Conservation (phyloP, 352 stramenopile genomes). For the Elongisporangium anandrum region DNA sequence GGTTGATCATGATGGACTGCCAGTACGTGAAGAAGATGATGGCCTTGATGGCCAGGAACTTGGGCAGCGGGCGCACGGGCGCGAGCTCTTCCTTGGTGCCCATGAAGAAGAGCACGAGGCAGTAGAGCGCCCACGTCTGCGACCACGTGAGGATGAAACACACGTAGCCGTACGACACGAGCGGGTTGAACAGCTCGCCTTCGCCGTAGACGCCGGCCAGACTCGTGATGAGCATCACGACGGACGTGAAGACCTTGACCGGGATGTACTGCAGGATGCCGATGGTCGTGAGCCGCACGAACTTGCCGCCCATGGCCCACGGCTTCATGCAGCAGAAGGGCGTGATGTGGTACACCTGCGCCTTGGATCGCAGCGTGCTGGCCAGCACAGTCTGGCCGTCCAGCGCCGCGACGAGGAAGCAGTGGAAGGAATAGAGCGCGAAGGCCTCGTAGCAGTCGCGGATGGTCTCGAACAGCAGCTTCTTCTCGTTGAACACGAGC, state of each 20-base stretch:
- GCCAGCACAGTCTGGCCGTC: slow-evolving; percentile 79
- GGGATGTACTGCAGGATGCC: slow-evolving; percentile 93
- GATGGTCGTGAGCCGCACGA: slow-evolving; percentile 89
- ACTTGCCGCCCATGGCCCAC: slow-evolving; percentile 92
- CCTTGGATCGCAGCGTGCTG: slow-evolving; percentile 82
- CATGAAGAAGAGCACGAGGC: slow-evolving; percentile 92
- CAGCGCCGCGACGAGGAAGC: slow-evolving; percentile 90
- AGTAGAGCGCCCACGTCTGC: slow-evolving; percentile 93
- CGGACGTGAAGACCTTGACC: slow-evolving; percentile 83
- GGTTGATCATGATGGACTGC: slow-evolving; percentile 90
- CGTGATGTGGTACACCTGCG: slow-evolving; percentile 71
- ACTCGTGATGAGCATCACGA: slow-evolving; percentile 85
- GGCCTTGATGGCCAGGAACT: slow-evolving; percentile 93
- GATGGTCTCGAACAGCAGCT: slow-evolving; percentile 88
- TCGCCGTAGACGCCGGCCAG: slow-evolving; percentile 87
- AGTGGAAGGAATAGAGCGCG: slow-evolving; percentile 92
- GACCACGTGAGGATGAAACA: slow-evolving; percentile 88
- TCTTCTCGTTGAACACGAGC: slow-evolving; percentile 87
- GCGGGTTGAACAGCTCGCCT: slow-evolving; percentile 82
- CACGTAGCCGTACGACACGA: slow-evolving; percentile 85
- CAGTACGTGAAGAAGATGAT: slow-evolving; percentile 96
- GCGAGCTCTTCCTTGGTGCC: slow-evolving; percentile 88
- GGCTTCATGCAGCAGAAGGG: slow-evolving; percentile 86
- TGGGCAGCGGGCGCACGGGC: slow-evolving; percentile 88
- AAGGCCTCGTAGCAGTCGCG: slow-evolving; percentile 93